Evolutionary conservation across 495 filamentous ascomycete species (phyloP).

Genomic region (Lasiosphaeria miniovina): DNA sequence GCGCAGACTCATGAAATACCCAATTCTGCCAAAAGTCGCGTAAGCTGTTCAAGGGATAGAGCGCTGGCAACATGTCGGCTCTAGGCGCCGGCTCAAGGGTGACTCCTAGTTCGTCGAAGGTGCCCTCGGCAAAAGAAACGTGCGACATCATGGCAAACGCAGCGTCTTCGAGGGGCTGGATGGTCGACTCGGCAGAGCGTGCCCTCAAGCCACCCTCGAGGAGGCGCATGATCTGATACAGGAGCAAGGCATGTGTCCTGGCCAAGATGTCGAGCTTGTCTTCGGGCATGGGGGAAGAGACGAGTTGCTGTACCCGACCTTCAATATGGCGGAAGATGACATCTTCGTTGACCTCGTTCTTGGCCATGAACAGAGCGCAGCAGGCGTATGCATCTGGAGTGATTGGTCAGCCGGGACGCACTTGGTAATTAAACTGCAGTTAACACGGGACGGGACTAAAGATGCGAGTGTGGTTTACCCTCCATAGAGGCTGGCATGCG

Average conservation of each 20-base stretch:
- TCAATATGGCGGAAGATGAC: slow-evolving; percentile 45
- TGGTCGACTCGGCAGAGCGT: slow-evolving; percentile 36
- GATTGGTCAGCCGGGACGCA: not conserved
- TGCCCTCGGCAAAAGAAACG: slow-evolving; percentile 16
- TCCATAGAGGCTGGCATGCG: slow-evolving; percentile 48
- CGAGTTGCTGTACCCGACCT: slow-evolving; percentile 35
- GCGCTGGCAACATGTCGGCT: slow-evolving; percentile 30
- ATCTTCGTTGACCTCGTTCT: slow-evolving; percentile 41
- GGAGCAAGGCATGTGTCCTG: slow-evolving; percentile 42
- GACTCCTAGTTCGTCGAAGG: not conserved
- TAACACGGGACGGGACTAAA: not conserved
- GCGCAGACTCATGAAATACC: slow-evolving; percentile 47
- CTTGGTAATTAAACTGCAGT: not conserved
- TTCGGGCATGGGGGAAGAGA: slow-evolving; percentile 32
- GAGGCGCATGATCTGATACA: slow-evolving; percentile 54
- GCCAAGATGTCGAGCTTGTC: slow-evolving; percentile 30
- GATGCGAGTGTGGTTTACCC: slow-evolving; percentile 29
- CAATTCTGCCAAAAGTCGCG: slow-evolving; percentile 43
- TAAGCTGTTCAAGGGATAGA: slow-evolving; percentile 35
- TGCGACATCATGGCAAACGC: slow-evolving; percentile 28
- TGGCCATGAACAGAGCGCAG: slow-evolving; percentile 49
- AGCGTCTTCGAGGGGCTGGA: slow-evolving; percentile 34
- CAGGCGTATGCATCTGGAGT: slow-evolving; percentile 45
- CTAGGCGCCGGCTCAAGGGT: not conserved
- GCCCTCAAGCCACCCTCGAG: slow-evolving; percentile 50